phyloP scores from a whole-genome alignment of 2,329 filamentous ascomycete species.

The Trichoderma sp. region DNA sequence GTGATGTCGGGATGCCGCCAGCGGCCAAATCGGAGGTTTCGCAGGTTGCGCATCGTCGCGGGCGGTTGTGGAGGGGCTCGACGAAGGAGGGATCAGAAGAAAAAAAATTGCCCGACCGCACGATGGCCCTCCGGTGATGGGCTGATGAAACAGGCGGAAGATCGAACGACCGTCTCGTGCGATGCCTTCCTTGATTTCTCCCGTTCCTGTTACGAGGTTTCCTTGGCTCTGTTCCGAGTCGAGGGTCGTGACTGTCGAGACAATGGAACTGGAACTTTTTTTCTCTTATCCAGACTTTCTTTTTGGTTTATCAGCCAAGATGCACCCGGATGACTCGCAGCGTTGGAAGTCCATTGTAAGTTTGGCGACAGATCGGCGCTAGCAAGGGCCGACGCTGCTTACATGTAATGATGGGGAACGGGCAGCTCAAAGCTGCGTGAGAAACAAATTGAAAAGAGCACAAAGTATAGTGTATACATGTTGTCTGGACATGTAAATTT shows the following conservation, averaged over 20 bases:
- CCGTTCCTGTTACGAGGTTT: neutral
- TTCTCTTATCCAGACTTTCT: neutral
- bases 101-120: neutral
- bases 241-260: neutral
- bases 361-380: slow-evolving; percentile 31
- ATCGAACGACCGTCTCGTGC: slow-evolving; percentile 7
- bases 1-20: slow-evolving; percentile 68
- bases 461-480: neutral
- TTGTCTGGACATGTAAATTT: too few species aligned
- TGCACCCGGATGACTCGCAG: slow-evolving; percentile 13
- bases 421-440: neutral
- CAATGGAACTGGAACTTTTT: neutral
- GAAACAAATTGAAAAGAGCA: too few species aligned
- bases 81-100: neutral
- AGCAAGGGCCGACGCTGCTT: slow-evolving; percentile 23
- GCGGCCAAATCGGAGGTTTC: slow-evolving; percentile 70
- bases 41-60: slow-evolving; percentile 79
- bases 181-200: neutral
- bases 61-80: slow-evolving; percentile 24
- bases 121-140: slow-evolving; percentile 2
- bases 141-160: slow-evolving; percentile 1
- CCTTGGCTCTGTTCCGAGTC: neutral
- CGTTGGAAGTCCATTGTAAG: slow-evolving; percentile 2
- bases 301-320: slow-evolving; percentile 3
- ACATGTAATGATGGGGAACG: neutral